Evolutionary conservation across 1,139 yeast genomes (phyloP).

Genomic region (Suhomyces bokatorum): DNA sequence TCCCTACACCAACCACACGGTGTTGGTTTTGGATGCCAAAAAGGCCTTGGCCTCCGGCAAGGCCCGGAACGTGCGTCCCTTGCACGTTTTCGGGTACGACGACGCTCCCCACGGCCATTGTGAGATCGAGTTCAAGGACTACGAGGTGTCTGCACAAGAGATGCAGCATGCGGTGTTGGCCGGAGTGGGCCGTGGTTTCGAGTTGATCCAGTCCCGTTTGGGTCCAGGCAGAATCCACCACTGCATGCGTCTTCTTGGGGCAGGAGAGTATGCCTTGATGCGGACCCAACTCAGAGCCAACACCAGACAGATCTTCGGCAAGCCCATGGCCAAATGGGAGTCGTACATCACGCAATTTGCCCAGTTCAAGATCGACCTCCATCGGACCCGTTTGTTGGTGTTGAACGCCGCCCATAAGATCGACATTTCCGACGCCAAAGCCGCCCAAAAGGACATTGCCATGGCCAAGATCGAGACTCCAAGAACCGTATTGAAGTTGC

Average conservation of each 20-base stretch:
- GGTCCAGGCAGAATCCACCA: slow-evolving; percentile 79
- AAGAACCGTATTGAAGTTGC: slow-evolving; percentile 50
- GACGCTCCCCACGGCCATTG: slow-evolving; percentile 79
- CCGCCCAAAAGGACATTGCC: slow-evolving; percentile 60
- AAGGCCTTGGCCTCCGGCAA: slow-evolving; percentile 53
- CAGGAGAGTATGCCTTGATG: slow-evolving; percentile 60
- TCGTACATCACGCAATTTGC: slow-evolving; percentile 53
- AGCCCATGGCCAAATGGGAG: slow-evolving; percentile 55
- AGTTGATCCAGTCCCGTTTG: slow-evolving; percentile 65
- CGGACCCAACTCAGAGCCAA: slow-evolving; percentile 57
- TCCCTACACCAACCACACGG: slow-evolving; percentile 57
- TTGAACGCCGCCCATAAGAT: slow-evolving; percentile 67
- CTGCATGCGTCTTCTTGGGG: slow-evolving; percentile 70
- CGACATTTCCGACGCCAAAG: slow-evolving; percentile 57
- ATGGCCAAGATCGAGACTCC: slow-evolving; percentile 73
- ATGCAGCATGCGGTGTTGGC: slow-evolving; percentile 45
- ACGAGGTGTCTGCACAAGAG: slow-evolving; percentile 47
- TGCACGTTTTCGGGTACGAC: slow-evolving; percentile 62
- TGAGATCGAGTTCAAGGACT: slow-evolving; percentile 57
- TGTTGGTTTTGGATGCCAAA: slow-evolving; percentile 57
- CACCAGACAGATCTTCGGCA: slow-evolving; percentile 57
- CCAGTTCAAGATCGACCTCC: slow-evolving; percentile 58
- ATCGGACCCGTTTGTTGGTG: slow-evolving; percentile 58
- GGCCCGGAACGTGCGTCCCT: slow-evolving; percentile 54
- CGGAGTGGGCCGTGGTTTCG: slow-evolving; percentile 62